Evolutionary conservation across 2,329 filamentous ascomycete genomes (phyloP).

Genomic region (Trichoderma afroharzianum): DNA sequence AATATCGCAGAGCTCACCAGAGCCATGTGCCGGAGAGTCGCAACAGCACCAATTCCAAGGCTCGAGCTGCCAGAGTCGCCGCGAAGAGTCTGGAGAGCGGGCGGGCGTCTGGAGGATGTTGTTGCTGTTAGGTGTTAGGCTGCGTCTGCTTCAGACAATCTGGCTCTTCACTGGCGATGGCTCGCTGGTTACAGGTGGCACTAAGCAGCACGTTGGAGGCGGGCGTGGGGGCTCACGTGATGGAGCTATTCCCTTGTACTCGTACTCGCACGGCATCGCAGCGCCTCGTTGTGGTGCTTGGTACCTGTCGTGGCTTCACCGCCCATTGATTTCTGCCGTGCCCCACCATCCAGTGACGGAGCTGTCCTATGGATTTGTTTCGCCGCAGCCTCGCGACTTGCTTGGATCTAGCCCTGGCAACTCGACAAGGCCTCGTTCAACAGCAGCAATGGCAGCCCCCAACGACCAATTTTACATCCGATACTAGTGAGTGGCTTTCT

Average conservation of each 20-base stretch:
- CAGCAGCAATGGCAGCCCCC: constrained; percentile 56
- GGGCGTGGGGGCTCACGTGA: constrained; percentile 32
- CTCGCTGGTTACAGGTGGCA: constrained; percentile 39
- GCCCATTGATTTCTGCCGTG: constrained; percentile 16
- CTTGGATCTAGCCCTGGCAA: not conserved
- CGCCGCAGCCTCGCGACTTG: constrained; percentile 13
- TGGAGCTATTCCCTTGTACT: not conserved
- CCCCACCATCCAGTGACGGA: constrained; percentile 22
- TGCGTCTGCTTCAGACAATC: constrained; percentile 15
- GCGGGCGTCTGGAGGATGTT: constrained; percentile 28
- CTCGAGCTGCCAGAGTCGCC: constrained; percentile 29
- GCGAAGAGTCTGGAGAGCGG: constrained; percentile 31
- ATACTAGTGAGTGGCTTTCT: constrained; percentile 70
- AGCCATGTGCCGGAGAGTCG: constrained; percentile 30
- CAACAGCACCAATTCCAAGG: constrained; percentile 28
- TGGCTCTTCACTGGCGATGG: constrained; percentile 14
- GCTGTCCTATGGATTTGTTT: not conserved
- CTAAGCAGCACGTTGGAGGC: constrained; percentile 29
- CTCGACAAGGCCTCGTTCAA: not conserved
- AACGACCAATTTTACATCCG: constrained; percentile 91
- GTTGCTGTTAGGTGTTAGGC: not conserved
- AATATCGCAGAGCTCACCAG: constrained; percentile 25
- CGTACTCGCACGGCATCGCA: not conserved
- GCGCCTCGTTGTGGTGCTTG: not conserved
- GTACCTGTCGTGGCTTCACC: constrained; percentile 1